These are phyloP conservation scores for Cercospora sp. DNA, from an alignment of 2,329 filamentous ascomycete species.

Conservation along the genomic window DNA sequence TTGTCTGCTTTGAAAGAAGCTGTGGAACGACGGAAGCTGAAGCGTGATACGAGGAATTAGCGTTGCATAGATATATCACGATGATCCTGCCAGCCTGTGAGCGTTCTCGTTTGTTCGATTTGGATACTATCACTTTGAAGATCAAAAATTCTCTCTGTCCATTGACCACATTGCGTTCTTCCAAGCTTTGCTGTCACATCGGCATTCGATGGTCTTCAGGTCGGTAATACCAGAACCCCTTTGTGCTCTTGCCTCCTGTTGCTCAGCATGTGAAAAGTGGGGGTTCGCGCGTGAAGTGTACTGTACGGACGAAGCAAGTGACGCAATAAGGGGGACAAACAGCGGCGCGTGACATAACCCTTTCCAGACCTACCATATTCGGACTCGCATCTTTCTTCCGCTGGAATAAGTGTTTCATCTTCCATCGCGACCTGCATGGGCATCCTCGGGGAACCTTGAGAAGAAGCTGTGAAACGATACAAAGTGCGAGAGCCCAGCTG, in stretches of 20 bases:
- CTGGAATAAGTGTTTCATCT: background rate
- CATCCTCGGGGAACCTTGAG: background rate
- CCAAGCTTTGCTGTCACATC: background rate
- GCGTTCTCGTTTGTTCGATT: slow-evolving; percentile 28
- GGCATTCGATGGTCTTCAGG: background rate
- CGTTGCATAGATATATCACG: slow-evolving; percentile 5
- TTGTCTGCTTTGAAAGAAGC: slow-evolving; percentile 74
- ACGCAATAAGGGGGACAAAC: background rate
- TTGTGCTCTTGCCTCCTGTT: background rate
- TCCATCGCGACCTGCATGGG: background rate
- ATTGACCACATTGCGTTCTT: background rate
- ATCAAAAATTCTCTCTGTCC: background rate
- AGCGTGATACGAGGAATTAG: slow-evolving; percentile 8
- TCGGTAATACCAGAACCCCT: background rate
- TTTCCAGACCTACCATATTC: background rate
- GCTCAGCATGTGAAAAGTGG: background rate
- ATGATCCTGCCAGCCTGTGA: slow-evolving; percentile 22
- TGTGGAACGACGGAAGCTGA: slow-evolving; percentile 58
- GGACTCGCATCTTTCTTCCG: background rate
- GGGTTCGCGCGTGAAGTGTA: background rate
- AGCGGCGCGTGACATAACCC: background rate
- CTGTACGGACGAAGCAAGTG: background rate
- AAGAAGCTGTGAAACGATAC: background rate
- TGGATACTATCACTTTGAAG: slow-evolving; percentile 3
- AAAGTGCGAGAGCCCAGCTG: background rate